These are phyloP conservation scores for Pseudocohnilembus persalinus DNA, from an alignment of 169 alveolate species.

Conservation along the genomic window DNA sequence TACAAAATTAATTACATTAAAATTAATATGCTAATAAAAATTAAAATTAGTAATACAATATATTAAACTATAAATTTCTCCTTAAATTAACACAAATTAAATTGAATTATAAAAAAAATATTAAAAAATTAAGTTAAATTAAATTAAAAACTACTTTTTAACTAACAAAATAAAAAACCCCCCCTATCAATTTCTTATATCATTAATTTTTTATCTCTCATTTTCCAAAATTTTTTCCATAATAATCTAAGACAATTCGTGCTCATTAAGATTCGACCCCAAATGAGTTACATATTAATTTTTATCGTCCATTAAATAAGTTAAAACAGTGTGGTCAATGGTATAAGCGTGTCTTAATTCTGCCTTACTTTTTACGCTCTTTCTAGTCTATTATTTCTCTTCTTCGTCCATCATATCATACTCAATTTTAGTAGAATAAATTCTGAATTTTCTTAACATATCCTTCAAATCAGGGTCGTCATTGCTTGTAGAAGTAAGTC, in stretches of 20 bases:
- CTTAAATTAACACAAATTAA: no score
- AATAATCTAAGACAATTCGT: constrained; percentile 63
- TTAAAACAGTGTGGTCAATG: constrained; percentile 66
- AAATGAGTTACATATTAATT: constrained; percentile 65
- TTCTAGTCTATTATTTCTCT: constrained; percentile 21
- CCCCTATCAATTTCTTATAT: no score
- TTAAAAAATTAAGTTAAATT: no score
- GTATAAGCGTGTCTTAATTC: constrained; percentile 49
- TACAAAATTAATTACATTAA: no score
- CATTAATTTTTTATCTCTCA: constrained; percentile 48
- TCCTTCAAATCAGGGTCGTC: constrained; percentile 63
- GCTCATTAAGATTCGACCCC: constrained; percentile 62
- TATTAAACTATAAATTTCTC: no score
- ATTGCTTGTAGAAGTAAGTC: constrained; percentile 58
- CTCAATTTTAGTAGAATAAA: constrained; percentile 62
- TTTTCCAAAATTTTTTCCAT: constrained; percentile 61
- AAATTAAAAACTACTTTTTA: background rate
- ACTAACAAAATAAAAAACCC: background rate
- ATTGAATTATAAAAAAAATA: no score
- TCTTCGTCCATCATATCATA: constrained; percentile 58
- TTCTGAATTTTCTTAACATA: constrained; percentile 62
- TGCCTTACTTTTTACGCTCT: constrained; percentile 30
- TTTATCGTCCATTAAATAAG: constrained; percentile 61
- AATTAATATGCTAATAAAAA: no score
- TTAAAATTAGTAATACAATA: no score